Percentiles rank a stretch among this genome's conserved stretches.
phyloP scores from a whole-genome alignment of 1,284 basidiomycete species.

The Puccinia hordei region DNA sequence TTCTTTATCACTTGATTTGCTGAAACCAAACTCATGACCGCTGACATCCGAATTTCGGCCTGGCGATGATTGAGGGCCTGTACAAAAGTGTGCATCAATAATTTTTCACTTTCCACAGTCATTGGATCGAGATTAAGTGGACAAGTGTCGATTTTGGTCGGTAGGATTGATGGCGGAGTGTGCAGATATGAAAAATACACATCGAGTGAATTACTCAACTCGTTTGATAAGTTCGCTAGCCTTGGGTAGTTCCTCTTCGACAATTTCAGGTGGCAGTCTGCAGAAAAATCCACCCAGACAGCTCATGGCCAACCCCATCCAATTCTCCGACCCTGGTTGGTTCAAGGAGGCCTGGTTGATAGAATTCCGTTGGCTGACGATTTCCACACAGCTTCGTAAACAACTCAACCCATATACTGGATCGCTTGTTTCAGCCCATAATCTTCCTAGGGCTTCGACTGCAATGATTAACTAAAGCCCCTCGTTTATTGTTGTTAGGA shows the following conservation, averaged over 20 bases:
- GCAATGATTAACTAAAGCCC: slow-evolving; percentile 39
- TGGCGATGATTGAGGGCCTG: slow-evolving; percentile 52
- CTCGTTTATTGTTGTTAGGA: not conserved
- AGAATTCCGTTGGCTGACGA: slow-evolving; percentile 22
- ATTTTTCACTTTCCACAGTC: not conserved
- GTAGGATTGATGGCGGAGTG: not conserved
- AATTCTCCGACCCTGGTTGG: slow-evolving; percentile 39
- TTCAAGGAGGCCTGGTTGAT: not conserved
- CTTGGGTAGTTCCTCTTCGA: slow-evolving; percentile 54
- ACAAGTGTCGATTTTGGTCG: not conserved
- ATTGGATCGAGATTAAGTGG: not conserved
- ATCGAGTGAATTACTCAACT: slow-evolving; percentile 47
- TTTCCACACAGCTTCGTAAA: slow-evolving; percentile 48
- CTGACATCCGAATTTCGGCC: slow-evolving; percentile 52
- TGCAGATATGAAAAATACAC: not conserved
- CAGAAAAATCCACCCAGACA: slow-evolving; percentile 45
- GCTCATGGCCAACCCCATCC: slow-evolving; percentile 47
- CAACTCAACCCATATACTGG: slow-evolving; percentile 50
- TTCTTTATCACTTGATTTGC: slow-evolving; percentile 53
- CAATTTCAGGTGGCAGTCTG: slow-evolving; percentile 51
- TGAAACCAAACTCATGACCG: slow-evolving; percentile 51
- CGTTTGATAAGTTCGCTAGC: slow-evolving; percentile 51
- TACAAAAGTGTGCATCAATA: not conserved
- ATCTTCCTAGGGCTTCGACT: slow-evolving; percentile 42
- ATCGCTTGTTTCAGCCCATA: slow-evolving; percentile 50